These are phyloP conservation scores for Coriaria nepalensis DNA, from an alignment of 306 rosid genomes.

Conservation along the genomic window DNA sequence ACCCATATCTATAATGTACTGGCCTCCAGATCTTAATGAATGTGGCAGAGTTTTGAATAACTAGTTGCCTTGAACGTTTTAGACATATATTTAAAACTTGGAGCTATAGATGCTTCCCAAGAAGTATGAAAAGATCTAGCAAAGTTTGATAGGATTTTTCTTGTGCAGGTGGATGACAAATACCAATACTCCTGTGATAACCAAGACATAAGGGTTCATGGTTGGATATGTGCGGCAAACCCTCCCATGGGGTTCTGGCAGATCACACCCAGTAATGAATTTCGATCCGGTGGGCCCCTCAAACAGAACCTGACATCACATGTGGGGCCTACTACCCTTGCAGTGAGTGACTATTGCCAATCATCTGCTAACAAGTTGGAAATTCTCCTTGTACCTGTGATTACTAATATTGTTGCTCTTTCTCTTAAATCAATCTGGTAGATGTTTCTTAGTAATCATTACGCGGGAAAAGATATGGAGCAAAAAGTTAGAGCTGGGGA, in stretches of 20 bases:
- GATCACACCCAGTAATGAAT: conserved; percentile 33
- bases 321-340: conserved; percentile 81
- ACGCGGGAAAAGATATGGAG: conserved; percentile 38
- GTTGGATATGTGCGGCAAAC: conserved; percentile 22
- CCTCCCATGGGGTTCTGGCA: conserved; percentile 27
- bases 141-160: no score
- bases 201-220: conserved; percentile 28
- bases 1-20: no score
- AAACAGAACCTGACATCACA: conserved; percentile 93
- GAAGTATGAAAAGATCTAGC: no score
- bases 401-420: no score
- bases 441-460: conserved; percentile 50
- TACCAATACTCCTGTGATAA: conserved; percentile 35
- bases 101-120: no score
- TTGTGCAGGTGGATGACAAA: conserved; percentile 33
- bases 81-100: no score
- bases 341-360: conserved; percentile 39
- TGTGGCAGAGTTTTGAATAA: no score
- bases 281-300: conserved; percentile 64
- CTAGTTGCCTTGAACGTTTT: no score
- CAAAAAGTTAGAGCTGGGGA: conserved; percentile 35
- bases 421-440: conserved; percentile 14
- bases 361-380: no score
- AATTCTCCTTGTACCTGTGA: no score
- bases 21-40: no score